These are phyloP conservation scores for Aspergillus glaucus DNA, from an alignment of 2,329 filamentous ascomycete species.

Conservation along the genomic window DNA sequence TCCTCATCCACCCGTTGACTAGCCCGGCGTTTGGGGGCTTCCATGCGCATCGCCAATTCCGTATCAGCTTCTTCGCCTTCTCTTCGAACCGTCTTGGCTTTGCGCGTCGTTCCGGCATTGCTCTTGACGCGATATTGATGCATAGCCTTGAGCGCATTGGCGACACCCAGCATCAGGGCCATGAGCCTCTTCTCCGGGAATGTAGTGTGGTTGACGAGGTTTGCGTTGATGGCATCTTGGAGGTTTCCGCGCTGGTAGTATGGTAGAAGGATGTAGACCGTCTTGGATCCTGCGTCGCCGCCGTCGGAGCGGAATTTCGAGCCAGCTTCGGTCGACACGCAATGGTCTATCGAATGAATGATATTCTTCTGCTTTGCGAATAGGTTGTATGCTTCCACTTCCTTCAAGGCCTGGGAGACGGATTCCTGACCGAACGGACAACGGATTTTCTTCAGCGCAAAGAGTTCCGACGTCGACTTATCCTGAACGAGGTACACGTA, in stretches of 20 bases:
- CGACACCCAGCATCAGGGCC: slow-evolving; percentile 86
- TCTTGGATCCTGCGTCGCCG: slow-evolving; percentile 65
- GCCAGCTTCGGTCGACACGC: slow-evolving; percentile 66
- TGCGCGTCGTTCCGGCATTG: slow-evolving; percentile 48
- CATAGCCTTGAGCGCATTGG: slow-evolving; percentile 80
- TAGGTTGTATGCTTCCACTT: slow-evolving; percentile 92
- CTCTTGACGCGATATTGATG: slow-evolving; percentile 71
- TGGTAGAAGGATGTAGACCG: slow-evolving; percentile 90
- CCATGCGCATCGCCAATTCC: slow-evolving; percentile 31
- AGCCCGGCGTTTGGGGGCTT: slow-evolving; percentile 34
- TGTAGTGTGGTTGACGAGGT: slow-evolving; percentile 85
- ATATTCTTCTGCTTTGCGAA: slow-evolving; percentile 80
- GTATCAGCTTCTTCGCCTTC: slow-evolving; percentile 52
- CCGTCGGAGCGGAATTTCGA: slow-evolving; percentile 51
- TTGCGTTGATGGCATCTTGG: slow-evolving; percentile 97
- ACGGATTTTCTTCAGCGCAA: slow-evolving; percentile 96
- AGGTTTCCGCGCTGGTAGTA: slow-evolving; percentile 95
- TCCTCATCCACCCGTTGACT: slow-evolving; percentile 50
- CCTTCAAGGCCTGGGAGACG: slow-evolving; percentile 87
- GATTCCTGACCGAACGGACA: slow-evolving; percentile 97
- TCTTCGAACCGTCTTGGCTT: slow-evolving; percentile 49
- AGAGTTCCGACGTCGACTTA: slow-evolving; percentile 71
- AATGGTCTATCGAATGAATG: slow-evolving; percentile 78
- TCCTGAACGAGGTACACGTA: slow-evolving; percentile 99
- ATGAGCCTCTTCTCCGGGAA: slow-evolving; percentile 87